A percentile compares a stretch with the other conserved stretches of the same genome.
Conservation (phyloP, 1,139 yeast genomes). For the Waltiozyma sp. region DNA sequence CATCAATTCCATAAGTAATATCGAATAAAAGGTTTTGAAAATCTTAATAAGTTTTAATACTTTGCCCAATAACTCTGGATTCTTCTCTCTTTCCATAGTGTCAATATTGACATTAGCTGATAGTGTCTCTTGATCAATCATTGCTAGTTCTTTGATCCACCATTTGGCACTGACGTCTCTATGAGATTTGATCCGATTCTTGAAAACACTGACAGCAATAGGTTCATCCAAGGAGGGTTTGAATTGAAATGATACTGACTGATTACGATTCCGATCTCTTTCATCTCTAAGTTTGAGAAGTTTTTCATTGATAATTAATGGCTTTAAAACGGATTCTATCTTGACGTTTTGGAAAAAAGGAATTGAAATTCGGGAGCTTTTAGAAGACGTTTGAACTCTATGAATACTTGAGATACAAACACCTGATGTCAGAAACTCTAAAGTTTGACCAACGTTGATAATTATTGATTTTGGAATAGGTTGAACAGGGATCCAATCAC, state of each 20-base stretch:
- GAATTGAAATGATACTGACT: conserved; percentile 30
- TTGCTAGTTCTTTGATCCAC: conserved; percentile 38
- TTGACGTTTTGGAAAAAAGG: conserved; percentile 30
- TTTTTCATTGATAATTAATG: conserved; percentile 23
- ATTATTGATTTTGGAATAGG: conserved; percentile 28
- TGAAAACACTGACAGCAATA: conserved; percentile 42
- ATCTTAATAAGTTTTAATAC: conserved; percentile 10
- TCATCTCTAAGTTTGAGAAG: conserved; percentile 24
- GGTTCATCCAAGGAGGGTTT: conserved; percentile 27
- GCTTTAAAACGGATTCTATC: conserved; percentile 20
- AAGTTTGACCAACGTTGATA: conserved; percentile 38
- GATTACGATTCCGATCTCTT: conserved; percentile 27
- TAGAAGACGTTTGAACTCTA: conserved; percentile 38
- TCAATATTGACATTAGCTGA: neutral
- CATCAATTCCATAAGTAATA: conserved; percentile 8
- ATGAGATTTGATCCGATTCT: conserved; percentile 46
- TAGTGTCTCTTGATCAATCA: conserved; percentile 4
- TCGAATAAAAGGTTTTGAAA: conserved; percentile 12
- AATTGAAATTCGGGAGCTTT: conserved; percentile 32
- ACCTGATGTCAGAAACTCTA: conserved; percentile 40
- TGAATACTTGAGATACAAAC: conserved; percentile 48
- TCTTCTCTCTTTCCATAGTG: neutral
- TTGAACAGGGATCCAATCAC: conserved; percentile 45
- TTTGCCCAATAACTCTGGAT: conserved; percentile 1
- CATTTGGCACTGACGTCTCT: conserved; percentile 48